phyloP scores from a whole-genome alignment of 2,329 filamentous ascomycete species.

The Aureobasidium sp. region DNA sequence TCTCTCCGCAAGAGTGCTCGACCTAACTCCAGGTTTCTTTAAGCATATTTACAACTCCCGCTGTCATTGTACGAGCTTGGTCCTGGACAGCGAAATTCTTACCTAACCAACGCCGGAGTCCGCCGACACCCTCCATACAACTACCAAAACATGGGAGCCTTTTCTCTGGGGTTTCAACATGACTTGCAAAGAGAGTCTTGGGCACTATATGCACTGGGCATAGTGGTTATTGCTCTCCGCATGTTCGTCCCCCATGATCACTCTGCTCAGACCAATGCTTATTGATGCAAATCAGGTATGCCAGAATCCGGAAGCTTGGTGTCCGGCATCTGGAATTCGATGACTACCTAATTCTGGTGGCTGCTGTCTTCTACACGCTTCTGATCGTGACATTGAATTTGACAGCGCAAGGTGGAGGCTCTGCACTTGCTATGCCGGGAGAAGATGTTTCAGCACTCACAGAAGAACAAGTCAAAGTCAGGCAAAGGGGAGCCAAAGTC shows the following conservation, averaged over 20 bases:
- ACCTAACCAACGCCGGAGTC: slow-evolving; percentile 8
- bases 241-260: slow-evolving; percentile 6
- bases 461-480: slow-evolving; percentile 31
- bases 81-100: not conserved
- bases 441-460: slow-evolving; percentile 26
- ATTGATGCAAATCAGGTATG: slow-evolving; percentile 12
- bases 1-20: slow-evolving; percentile 8
- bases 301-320: slow-evolving; percentile 16
- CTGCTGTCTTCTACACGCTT: slow-evolving; percentile 31
- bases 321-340: slow-evolving; percentile 46
- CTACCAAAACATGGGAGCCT: slow-evolving; percentile 8
- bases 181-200: slow-evolving; percentile 16
- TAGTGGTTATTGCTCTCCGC: slow-evolving; percentile 16
- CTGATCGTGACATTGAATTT: slow-evolving; percentile 37
- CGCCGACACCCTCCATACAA: slow-evolving; percentile 1
- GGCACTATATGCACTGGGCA: slow-evolving; percentile 15
- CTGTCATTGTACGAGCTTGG: not conserved
- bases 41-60: slow-evolving; percentile 9
- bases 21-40: slow-evolving; percentile 11
- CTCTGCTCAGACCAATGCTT: slow-evolving; percentile 5
- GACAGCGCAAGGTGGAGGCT: slow-evolving; percentile 37
- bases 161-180: slow-evolving; percentile 14
- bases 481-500: slow-evolving; percentile 39
- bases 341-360: slow-evolving; percentile 52
- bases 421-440: slow-evolving; percentile 33